phyloP scores from a whole-genome alignment of 176 grass and related monocot genomes.

The Oryza australiensis region DNA sequence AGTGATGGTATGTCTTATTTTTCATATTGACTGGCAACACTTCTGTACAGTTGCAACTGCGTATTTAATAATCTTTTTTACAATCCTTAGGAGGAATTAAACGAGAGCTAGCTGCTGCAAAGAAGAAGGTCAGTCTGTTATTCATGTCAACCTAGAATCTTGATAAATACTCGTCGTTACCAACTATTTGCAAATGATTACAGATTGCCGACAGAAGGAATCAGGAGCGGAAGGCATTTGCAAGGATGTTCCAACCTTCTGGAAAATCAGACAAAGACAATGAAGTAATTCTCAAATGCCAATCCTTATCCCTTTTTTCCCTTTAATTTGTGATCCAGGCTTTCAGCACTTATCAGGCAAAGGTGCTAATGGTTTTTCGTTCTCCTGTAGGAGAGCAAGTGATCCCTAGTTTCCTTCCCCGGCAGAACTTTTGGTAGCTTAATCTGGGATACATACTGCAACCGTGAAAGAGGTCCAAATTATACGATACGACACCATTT shows the following conservation, averaged over 20 bases:
- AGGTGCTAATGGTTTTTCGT: slow-evolving; percentile 16
- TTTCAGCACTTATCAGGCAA: background rate
- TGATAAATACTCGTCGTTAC: background rate
- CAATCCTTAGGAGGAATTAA: slow-evolving; percentile 73
- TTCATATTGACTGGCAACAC: background rate
- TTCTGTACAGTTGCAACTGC: background rate
- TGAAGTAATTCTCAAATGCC: slow-evolving; percentile 47
- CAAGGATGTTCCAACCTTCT: slow-evolving; percentile 87
- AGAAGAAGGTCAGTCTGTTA: slow-evolving; percentile 71
- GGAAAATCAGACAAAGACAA: slow-evolving; percentile 58
- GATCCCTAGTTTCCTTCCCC: slow-evolving; percentile 40
- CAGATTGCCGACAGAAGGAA: slow-evolving; percentile 79
- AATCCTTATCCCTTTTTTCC: background rate
- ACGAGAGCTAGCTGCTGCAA: slow-evolving; percentile 78
- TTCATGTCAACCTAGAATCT: background rate
- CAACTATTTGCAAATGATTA: slow-evolving; percentile 22
- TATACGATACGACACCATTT: background rate
- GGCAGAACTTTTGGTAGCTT: slow-evolving; percentile 37
- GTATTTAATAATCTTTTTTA: slow-evolving; percentile 7
- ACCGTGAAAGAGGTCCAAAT: slow-evolving; percentile 15
- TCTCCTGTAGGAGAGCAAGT: slow-evolving; percentile 40
- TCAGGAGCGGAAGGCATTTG: slow-evolving; percentile 81
- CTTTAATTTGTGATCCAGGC: background rate
- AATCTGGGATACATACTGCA: slow-evolving; percentile 45
- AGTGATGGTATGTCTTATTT: slow-evolving; percentile 66